These are phyloP conservation scores for Ceratopteris richardii DNA, from an alignment of 75 land plant genomes.

Conservation along the genomic window DNA sequence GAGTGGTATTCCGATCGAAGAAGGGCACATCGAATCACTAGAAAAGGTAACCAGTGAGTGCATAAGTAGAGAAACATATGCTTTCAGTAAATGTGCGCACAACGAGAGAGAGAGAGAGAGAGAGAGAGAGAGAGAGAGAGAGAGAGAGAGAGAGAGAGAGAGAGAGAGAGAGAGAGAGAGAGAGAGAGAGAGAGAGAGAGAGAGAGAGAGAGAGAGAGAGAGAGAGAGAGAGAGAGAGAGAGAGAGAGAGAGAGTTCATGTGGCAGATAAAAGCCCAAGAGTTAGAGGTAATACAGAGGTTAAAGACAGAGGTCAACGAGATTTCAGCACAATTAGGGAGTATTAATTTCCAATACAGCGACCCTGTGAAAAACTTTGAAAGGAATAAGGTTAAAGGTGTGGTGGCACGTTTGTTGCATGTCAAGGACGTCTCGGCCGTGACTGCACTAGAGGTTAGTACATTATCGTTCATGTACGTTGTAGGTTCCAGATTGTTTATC, in stretches of 20 bases:
- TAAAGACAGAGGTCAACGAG: constrained; percentile 61
- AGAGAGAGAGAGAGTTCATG: not conserved
- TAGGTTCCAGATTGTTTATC: not conserved
- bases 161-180: no score
- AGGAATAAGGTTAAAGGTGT: constrained; percentile 94
- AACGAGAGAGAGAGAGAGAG: no score
- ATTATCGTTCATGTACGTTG: no score
- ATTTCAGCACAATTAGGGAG: constrained; percentile 63
- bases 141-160: no score
- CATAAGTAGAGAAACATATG: no score
- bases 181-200: no score
- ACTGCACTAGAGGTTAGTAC: constrained; percentile 84
- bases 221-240: no score
- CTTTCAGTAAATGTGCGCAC: no score
- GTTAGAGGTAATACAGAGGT: constrained; percentile 54
- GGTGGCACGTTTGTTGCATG: constrained; percentile 85
- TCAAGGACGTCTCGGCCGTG: constrained; percentile 77
- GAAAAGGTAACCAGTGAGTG: constrained; percentile 73
- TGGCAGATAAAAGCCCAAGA: constrained; percentile 56
- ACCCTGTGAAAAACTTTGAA: constrained; percentile 82
- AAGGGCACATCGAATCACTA: constrained; percentile 70
- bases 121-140: no score
- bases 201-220: no score
- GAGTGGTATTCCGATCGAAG: constrained; percentile 54
- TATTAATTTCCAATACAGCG: constrained; percentile 69